Evolutionary conservation across 2,329 filamentous ascomycete genomes (phyloP), one percentile per base, ranked within the genome.

Genomic region (Dactylonectria estremocensis): DNA sequence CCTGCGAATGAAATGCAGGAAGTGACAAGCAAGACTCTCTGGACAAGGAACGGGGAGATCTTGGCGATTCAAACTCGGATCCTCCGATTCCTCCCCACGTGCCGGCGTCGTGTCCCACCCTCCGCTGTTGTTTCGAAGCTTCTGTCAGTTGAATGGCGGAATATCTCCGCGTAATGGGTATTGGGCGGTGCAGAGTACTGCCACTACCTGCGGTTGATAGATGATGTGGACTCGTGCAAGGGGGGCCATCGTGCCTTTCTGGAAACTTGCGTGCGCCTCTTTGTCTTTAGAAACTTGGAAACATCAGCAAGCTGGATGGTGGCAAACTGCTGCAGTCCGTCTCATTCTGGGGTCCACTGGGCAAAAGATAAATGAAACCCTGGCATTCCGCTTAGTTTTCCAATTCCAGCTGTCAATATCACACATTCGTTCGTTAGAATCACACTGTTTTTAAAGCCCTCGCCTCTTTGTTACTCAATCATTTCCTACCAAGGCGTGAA

Each of bases 341-440:
- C 3, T 33, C 50, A 11, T 18, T 11, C 28, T 5, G 9, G 31
- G 28, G 5, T 20, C 31, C 11, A 53, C 31, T 20, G 13, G 50
- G 13, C 31, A 18, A 22, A 10, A 70, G 52, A 65, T 70, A 70
- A 67, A 70, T 35, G 50, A 53, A n/a, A 18, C 50, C 50, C n/a
- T 28, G 35, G n/a, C 50, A 3, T 5, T 53, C 31, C 31, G 20
- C 35, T n/a, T 35, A 11, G n/a, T 31, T 3, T 13, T 5, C 3
- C 50, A 6, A 22, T 18, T 16, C 2, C 6, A 14, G 37, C 28
- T 48, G 8, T n/a, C 22, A n/a, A 9, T 37, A 31, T 55, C 28
- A 8, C 33, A 52, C 10, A 22, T 55, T 22, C 66, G 53, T 35
- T 71, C 68, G 66, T 59, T 58, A 46, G 28, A 33, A 28, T n/a